Evolutionary conservation across 2,329 filamentous ascomycete species (phyloP), one percentile per base, ranked within the genome.

Genomic region (Uncinocarpus reesii): DNA sequence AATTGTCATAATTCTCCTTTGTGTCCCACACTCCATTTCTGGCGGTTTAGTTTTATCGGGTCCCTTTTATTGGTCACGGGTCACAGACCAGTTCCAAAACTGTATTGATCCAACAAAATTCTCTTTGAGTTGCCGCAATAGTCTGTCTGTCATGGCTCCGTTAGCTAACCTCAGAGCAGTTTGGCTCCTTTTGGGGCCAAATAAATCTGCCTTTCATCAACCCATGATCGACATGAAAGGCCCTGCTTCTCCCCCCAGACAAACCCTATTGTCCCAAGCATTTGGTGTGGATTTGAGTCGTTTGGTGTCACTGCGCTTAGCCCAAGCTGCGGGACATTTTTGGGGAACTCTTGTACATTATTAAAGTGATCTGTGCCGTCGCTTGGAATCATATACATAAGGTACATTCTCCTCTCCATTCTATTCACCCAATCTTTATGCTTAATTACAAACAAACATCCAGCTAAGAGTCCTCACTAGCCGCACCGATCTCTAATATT

Each of bases 201-300:
- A 42, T 41, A 24, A 38, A 42, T 41, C 24, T 32, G 20, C 35
- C 32, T 48, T 48, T 42, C 18, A 41, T 46, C 34, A 46, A 24
- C 38, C 31, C 41, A 48, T 48, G 45, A 48, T 48, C 45, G 36
- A 42, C 45, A 48, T 34, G 45, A 48, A 37, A 48, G 35, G 36
- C 45, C 45, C 45, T 29, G 43, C 32, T 46, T 35, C 45, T 32
- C 24, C 37, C 45, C 45, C 45, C 37, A 42, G 45, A 24, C 45
- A 41, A 48, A 42, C 45, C 45, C 45, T 48, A 48, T 48, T 48
- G 45, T 48, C 42, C 45, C 45, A 48, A 37, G 23, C 45, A 48
- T 42, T 26, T 48, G 45, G 45, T 36, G 32, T 31, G 26, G 44
- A 41, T 41, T 41, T 40, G 15, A n/a, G 28, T 24, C 37, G 35